Percentiles rank a stretch among this genome's conserved stretches.
Evolutionary conservation across 2,329 filamentous ascomycete genomes (phyloP).

Genomic region (Lachnellula subtilissima): DNA sequence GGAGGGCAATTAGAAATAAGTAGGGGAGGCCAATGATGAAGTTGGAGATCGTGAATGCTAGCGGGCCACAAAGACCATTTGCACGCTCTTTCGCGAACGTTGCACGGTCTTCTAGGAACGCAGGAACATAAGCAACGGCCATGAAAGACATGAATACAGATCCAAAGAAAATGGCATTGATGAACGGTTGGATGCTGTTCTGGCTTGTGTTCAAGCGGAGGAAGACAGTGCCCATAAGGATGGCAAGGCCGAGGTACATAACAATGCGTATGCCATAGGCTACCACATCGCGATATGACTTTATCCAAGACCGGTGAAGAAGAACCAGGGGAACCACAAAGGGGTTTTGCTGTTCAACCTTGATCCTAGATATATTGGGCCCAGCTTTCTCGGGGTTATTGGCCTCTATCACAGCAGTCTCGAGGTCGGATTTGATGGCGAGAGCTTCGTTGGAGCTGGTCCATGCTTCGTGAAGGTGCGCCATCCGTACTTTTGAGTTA

Average conservation of each 20-base stretch:
- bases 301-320: conserved; percentile 75
- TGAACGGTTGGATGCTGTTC: conserved; percentile 71
- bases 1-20: conserved; percentile 69
- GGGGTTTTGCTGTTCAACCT: conserved; percentile 27
- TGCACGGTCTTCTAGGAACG: conserved; percentile 72
- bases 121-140: conserved; percentile 79
- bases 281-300: conserved; percentile 77
- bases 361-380: background rate
- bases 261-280: conserved; percentile 77
- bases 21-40: conserved; percentile 79
- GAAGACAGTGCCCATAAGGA: conserved; percentile 89
- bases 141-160: conserved; percentile 75
- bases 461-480: conserved; percentile 50
- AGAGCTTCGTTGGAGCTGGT: conserved; percentile 49
- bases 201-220: conserved; percentile 65
- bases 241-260: conserved; percentile 75
- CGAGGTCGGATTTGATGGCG: conserved; percentile 29
- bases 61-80: conserved; percentile 75
- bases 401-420: conserved; percentile 8
- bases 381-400: conserved; percentile 2
- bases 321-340: conserved; percentile 54
- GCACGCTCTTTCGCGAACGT: conserved; percentile 72
- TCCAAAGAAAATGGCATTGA: conserved; percentile 76
- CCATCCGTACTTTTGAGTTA: conserved; percentile 40
- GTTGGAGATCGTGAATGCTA: conserved; percentile 70